Conservation (phyloP, 345 rosid species). For the Salix viminalis region DNA sequence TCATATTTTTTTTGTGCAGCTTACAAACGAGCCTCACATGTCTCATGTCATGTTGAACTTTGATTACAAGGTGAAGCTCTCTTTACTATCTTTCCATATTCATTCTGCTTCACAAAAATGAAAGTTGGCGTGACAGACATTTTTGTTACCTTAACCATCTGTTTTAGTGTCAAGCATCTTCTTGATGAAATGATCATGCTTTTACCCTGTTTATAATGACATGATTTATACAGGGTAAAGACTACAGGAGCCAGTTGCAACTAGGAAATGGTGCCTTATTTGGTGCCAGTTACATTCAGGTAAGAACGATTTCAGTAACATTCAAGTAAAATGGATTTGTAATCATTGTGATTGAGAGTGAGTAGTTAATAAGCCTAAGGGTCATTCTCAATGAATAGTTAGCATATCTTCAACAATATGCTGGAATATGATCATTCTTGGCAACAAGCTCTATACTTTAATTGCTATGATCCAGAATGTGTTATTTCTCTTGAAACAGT, state of each 20-base stretch:
- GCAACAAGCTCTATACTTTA: too few species aligned
- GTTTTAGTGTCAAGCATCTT: neutral
- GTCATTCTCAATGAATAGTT: too few species aligned
- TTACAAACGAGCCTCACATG: conserved; percentile 74
- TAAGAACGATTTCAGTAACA: neutral
- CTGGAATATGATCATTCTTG: too few species aligned
- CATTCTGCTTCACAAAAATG: neutral
- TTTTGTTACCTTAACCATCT: neutral
- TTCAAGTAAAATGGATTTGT: too few species aligned
- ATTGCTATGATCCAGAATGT: too few species aligned
- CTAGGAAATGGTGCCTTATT: conserved; percentile 74
- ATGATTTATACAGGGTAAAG: conserved; percentile 51
- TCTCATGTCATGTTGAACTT: conserved; percentile 85
- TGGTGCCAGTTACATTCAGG: conserved; percentile 97
- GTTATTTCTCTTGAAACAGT: too few species aligned
- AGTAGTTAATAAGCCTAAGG: too few species aligned
- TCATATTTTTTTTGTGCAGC: conserved; percentile 42
- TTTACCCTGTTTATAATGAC: neutral
- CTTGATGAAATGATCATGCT: neutral
- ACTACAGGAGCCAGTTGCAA: conserved; percentile 82
- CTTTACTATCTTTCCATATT: neutral
- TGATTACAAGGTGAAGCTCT: conserved; percentile 75
- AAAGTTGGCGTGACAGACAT: neutral
- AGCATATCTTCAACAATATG: too few species aligned
- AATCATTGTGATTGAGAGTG: too few species aligned